These are phyloP conservation scores for Venustampulla echinocandica DNA, from an alignment of 495 filamentous ascomycete genomes.

Conservation along the genomic window DNA sequence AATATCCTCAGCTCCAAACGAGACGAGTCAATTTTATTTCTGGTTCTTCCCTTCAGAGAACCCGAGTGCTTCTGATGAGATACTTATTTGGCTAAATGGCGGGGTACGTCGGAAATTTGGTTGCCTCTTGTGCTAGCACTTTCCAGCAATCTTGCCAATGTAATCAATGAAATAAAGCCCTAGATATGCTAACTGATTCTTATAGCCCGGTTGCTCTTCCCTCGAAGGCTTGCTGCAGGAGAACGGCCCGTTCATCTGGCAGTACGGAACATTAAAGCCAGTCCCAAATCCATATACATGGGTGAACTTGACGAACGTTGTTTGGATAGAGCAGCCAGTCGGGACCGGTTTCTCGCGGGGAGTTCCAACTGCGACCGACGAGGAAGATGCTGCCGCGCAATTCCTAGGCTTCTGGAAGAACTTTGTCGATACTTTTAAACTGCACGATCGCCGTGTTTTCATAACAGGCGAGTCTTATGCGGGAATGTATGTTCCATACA, in stretches of 20 bases:
- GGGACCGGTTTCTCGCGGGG: constrained; percentile 67
- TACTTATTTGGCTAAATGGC: constrained; percentile 67
- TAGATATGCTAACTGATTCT: background rate
- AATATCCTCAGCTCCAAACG: constrained; percentile 38
- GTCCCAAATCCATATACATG: constrained; percentile 58
- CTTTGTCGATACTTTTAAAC: constrained; percentile 57
- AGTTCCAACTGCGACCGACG: constrained; percentile 48
- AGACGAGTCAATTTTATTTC: constrained; percentile 56
- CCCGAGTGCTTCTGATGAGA: constrained; percentile 48
- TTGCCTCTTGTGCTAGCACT: background rate
- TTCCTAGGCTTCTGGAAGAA: constrained; percentile 65
- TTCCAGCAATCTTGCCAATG: no score
- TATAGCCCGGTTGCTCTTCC: constrained; percentile 53
- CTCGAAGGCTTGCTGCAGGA: constrained; percentile 65
- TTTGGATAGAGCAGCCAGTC: constrained; percentile 71
- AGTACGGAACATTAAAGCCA: constrained; percentile 55
- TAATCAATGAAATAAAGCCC: no score
- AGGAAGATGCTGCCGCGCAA: constrained; percentile 55
- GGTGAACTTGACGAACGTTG: constrained; percentile 67
- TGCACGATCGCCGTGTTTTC: constrained; percentile 57
- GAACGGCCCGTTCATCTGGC: constrained; percentile 71
- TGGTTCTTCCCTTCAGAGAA: constrained; percentile 68
- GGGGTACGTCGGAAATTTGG: constrained; percentile 41
- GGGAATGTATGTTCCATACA: constrained; percentile 72
- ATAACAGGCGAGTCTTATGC: constrained; percentile 66